Conservation (phyloP, 2,329 filamentous ascomycete species). For the Trichoderma simmonsii region DNA sequence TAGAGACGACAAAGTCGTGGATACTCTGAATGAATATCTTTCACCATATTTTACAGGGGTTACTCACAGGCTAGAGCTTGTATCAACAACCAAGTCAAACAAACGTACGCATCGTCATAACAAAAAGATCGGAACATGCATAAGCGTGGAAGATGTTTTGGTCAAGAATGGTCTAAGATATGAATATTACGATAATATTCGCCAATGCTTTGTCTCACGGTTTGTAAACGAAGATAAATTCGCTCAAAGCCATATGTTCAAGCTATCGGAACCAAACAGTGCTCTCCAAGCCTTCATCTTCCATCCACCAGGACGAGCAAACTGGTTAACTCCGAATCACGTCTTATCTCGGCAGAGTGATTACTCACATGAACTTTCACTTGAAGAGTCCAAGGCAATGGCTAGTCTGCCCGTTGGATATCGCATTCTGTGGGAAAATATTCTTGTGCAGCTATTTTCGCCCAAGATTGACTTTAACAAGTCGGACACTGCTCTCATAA, state of each 20-base stretch:
- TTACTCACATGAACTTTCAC: neutral
- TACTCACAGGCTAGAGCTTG: neutral
- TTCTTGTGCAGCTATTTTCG: neutral
- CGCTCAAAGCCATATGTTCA: neutral
- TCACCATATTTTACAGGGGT: neutral
- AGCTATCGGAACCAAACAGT: neutral
- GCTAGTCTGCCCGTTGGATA: neutral
- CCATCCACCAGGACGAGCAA: neutral
- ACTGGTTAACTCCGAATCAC: neutral
- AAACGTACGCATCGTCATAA: neutral
- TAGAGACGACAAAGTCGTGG: neutral
- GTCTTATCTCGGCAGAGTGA: neutral
- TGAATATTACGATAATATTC: neutral
- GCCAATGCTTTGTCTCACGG: neutral
- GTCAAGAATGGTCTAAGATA: neutral
- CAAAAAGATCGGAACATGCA: neutral
- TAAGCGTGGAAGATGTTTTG: neutral
- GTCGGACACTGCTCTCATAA: neutral
- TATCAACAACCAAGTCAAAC: neutral
- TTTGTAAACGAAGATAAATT: neutral
- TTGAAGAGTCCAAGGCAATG: neutral
- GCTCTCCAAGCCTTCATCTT: neutral
- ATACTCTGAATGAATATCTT: fast-evolving
- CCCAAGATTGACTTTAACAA: neutral
- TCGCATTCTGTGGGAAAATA: neutral